phyloP scores from a whole-genome alignment of 208 protist species.

The Leishmania guyanensis region DNA sequence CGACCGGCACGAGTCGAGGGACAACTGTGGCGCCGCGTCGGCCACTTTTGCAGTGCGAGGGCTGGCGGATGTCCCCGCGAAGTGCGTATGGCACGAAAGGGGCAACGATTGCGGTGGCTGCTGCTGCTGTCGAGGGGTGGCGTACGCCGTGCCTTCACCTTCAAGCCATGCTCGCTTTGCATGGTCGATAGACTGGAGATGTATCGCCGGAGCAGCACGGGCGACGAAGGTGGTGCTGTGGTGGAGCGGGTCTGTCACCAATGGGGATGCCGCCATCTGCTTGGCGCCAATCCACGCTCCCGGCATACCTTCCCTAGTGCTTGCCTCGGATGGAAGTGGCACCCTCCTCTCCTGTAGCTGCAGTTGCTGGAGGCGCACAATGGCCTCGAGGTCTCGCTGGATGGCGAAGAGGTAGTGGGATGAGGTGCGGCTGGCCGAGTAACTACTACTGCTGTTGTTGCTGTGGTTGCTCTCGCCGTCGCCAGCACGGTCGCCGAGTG shows the following conservation, averaged over 20 bases:
- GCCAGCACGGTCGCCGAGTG: not conserved
- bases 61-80: not conserved
- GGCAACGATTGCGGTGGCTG: too few relatives aligned
- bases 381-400: conserved; percentile 29
- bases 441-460: not conserved
- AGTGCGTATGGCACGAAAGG: not conserved
- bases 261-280: not conserved
- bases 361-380: conserved; percentile 32
- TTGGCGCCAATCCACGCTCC: not conserved
- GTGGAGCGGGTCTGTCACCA: not conserved
- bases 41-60: not conserved
- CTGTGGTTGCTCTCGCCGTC: not conserved
- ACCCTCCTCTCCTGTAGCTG: conserved; percentile 7
- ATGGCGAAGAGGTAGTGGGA: conserved; percentile 31
- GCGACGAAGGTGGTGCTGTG: not conserved
- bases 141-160: not conserved
- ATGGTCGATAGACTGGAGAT: conserved; percentile 7
- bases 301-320: not conserved
- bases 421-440: conserved; percentile 9
- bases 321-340: not conserved
- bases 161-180: not conserved
- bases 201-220: not conserved
- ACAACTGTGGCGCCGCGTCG: not conserved
- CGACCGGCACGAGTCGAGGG: not conserved
- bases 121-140: conserved; percentile 9